These are phyloP conservation scores for Fusarium verticillioides DNA, from an alignment of 2,329 filamentous ascomycete species.

Conservation along the genomic window DNA sequence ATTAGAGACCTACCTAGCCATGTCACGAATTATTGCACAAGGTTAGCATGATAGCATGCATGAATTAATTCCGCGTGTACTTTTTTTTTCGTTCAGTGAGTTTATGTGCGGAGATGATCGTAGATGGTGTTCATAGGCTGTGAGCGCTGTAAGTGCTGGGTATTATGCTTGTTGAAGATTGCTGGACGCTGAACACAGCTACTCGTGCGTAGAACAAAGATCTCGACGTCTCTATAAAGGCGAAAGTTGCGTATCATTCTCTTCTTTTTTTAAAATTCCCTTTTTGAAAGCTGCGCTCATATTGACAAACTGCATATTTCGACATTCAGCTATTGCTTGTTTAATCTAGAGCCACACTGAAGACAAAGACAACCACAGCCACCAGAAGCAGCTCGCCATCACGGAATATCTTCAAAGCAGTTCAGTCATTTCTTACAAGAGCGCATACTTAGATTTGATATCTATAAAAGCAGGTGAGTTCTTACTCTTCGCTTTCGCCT, in stretches of 20 bases:
- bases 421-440: not conserved
- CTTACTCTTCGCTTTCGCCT: not conserved
- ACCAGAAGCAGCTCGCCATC: conserved; percentile 9
- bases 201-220: not conserved
- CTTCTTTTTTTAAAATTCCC: not conserved
- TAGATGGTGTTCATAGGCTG: conserved; percentile 2
- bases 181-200: conserved; percentile 5
- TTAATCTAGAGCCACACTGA: not conserved
- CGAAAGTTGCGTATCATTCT: not conserved
- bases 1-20: conserved; percentile 43
- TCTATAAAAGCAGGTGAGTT: conserved; percentile 10
- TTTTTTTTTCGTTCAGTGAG: not conserved
- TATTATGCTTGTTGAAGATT: not conserved
- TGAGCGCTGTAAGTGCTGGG: not conserved
- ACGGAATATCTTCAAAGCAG: not conserved
- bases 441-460: not conserved
- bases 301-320: not conserved
- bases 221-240: not conserved
- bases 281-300: not conserved
- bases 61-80: conserved; percentile 35
- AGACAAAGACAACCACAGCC: conserved; percentile 19
- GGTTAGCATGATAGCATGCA: conserved; percentile 39
- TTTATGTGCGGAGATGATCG: not conserved
- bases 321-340: not conserved
- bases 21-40: conserved; percentile 41